Percentiles rank a stretch among this genome's conserved stretches.
These are phyloP conservation scores for Gracilaria domingensis DNA, from an alignment of 23 red algal genomes.

Conservation along the genomic window DNA sequence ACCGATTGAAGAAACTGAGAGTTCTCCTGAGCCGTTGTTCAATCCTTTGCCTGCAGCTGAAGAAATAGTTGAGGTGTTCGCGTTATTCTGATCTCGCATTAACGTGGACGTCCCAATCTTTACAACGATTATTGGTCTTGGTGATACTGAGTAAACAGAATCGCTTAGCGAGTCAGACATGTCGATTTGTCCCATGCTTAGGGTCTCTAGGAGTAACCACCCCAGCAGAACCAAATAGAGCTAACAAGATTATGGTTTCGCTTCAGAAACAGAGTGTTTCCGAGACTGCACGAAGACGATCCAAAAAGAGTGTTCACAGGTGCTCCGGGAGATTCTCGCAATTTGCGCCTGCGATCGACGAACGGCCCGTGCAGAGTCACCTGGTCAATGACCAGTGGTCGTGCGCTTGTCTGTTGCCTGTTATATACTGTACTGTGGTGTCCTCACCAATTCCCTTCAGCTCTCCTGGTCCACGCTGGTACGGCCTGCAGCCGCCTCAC, in stretches of 20 bases:
- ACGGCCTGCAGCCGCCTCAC: no score
- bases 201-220: neutral
- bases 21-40: slow-evolving; percentile 66
- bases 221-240: neutral
- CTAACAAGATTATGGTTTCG: neutral
- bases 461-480: no score
- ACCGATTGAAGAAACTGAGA: slow-evolving; percentile 91
- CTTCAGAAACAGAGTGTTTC: neutral
- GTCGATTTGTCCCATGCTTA: neutral
- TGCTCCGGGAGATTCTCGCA: neutral
- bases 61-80: slow-evolving; percentile 36
- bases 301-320: neutral
- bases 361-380: no score
- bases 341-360: neutral
- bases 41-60: slow-evolving; percentile 47
- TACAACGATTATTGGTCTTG: slow-evolving; percentile 78
- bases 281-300: neutral
- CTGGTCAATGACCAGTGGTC: no score
- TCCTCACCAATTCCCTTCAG: no score
- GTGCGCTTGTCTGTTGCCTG: neutral
- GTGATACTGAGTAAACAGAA: neutral
- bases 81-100: slow-evolving; percentile 77
- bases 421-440: neutral
- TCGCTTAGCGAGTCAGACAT: neutral
- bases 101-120: slow-evolving; percentile 98